Percentiles rank a stretch among this genome's conserved stretches.
phyloP scores from a whole-genome alignment of 208 protist genomes.

The Crithidia acanthocephali region DNA sequence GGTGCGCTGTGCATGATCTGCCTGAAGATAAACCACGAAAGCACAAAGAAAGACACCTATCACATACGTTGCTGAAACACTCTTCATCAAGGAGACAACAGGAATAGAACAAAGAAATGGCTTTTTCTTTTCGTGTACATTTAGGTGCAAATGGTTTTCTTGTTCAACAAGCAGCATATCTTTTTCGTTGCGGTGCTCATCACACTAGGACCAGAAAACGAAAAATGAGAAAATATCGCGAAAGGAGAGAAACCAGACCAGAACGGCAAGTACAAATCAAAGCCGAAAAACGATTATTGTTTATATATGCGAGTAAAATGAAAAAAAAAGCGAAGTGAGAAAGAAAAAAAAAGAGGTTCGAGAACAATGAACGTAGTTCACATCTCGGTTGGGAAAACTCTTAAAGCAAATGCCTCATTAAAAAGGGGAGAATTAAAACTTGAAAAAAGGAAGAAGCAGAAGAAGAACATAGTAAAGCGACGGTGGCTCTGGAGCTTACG shows the following conservation, averaged over 20 bases:
- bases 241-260: slow-evolving; percentile 1
- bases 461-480: slow-evolving; percentile 1
- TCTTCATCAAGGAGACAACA: not conserved
- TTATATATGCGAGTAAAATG: not conserved
- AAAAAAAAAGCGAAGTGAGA: slow-evolving; percentile 6
- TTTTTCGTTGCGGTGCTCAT: too few species aligned
- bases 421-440: slow-evolving; percentile 3
- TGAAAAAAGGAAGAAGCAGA: slow-evolving; percentile 27
- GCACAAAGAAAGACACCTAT: not conserved
- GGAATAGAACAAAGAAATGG: not conserved
- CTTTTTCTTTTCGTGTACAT: too few species aligned
- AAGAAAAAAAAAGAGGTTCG: not conserved
- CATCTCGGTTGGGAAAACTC: not conserved
- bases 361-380: slow-evolving; percentile 1
- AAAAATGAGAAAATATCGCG: slow-evolving; percentile 1
- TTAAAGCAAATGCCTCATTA: not conserved
- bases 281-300: not conserved
- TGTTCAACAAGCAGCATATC: too few species aligned
- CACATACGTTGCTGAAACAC: too few species aligned
- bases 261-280: slow-evolving; percentile 2
- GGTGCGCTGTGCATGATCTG: not conserved
- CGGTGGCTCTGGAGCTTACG: not conserved
- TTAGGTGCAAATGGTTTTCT: not conserved
- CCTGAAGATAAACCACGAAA: not conserved
- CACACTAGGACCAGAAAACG: too few species aligned